These are phyloP conservation scores for Pichia exigua DNA, from an alignment of 805 yeast species.

Conservation along the genomic window DNA sequence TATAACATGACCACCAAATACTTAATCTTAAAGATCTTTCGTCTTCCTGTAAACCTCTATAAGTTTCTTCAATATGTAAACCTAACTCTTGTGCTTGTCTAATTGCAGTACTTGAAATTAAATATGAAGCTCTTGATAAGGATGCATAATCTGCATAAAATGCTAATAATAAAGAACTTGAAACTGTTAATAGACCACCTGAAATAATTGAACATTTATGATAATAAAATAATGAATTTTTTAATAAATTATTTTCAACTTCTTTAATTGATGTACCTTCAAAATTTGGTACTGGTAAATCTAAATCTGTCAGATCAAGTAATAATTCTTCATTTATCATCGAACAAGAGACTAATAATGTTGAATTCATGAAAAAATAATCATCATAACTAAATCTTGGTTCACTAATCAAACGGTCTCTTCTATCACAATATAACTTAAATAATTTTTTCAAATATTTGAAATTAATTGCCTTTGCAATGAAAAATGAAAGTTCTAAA, in stretches of 20 bases:
- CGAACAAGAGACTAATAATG: constrained; percentile 18
- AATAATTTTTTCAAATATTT: constrained; percentile 8
- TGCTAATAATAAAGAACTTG: constrained; percentile 43
- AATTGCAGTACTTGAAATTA: constrained; percentile 38
- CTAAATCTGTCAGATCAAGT: not conserved
- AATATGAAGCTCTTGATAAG: constrained; percentile 33
- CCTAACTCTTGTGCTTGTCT: constrained; percentile 53
- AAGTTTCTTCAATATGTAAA: constrained; percentile 42
- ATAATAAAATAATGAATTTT: constrained; percentile 43
- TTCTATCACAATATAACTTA: constrained; percentile 16
- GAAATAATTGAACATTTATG: constrained; percentile 41
- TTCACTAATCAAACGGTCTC: constrained; percentile 19
- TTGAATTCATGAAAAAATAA: constrained; percentile 25
- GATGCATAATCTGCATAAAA: constrained; percentile 29
- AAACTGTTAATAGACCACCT: constrained; percentile 45
- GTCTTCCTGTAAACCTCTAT: constrained; percentile 27
- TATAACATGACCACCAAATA: constrained; percentile 44
- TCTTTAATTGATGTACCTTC: constrained; percentile 16
- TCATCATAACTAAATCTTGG: constrained; percentile 27
- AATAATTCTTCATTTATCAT: constrained; percentile 7
- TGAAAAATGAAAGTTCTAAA: constrained; percentile 3
- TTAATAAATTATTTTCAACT: constrained; percentile 26
- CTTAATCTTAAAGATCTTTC: constrained; percentile 33
- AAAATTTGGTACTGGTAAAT: constrained; percentile 4
- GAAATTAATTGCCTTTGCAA: constrained; percentile 5